Conservation (phyloP, 139 green algal genomes). For the Mesotaenium endlicherianum region DNA sequence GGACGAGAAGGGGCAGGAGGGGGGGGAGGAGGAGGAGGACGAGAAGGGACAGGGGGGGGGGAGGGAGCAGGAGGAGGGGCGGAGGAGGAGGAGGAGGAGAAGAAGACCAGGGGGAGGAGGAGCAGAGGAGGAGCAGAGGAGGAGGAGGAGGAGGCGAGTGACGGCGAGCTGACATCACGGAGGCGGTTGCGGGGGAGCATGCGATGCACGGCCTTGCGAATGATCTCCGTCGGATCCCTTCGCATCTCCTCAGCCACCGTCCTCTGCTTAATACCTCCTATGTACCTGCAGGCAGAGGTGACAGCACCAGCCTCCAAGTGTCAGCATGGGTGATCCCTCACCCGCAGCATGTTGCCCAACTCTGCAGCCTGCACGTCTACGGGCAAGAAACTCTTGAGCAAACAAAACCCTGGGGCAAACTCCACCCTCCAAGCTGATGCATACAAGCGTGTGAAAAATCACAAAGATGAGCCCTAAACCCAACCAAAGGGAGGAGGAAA, state of each 20-base stretch:
- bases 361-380: no score
- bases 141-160: neutral
- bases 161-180: conserved; percentile 14
- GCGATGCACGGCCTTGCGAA: conserved; percentile 58
- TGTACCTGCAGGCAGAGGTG: conserved; percentile 59
- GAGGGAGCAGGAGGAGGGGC: neutral
- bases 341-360: no score
- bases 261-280: conserved; percentile 56
- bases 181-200: conserved; percentile 62
- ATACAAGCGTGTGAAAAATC: no score
- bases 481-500: no score
- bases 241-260: conserved; percentile 51
- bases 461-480: no score
- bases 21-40: neutral
- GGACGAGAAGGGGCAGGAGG: neutral
- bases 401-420: no score
- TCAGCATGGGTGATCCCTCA: no score
- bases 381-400: no score
- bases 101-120: neutral
- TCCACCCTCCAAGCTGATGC: no score
- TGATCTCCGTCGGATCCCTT: conserved; percentile 42
- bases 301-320: no score
- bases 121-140: conserved; percentile 6
- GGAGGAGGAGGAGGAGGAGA: neutral
- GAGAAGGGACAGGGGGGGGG: neutral